Evolutionary conservation across 2,329 filamentous ascomycete genomes (phyloP), one percentile per base, ranked within the genome.

Genomic region (Hypoxylon sp.): DNA sequence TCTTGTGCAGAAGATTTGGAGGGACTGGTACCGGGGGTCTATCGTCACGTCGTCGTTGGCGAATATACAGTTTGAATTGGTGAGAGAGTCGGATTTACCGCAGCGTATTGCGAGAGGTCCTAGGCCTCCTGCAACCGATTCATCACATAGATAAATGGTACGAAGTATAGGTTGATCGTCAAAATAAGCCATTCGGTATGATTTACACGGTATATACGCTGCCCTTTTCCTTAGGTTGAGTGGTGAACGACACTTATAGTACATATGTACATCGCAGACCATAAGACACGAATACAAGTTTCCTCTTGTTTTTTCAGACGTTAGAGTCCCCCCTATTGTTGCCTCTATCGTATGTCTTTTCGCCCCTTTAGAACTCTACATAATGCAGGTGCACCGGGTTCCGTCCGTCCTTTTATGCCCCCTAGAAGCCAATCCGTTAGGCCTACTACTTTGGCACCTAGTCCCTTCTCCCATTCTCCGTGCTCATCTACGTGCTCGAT

Each of bases 401-500:
- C 75, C 3, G 71, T 31, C 2, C 76, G 72, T 19, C 83, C 81
- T 64, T 80, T 82, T 72, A 94, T 91, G 55, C 92, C 92, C 1
- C 94, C 94, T 42, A 98, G 84, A 70, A 99, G 82, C 95, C 96
- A 98, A 78, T 99, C 96, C 15, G 96, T 98, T 72, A 98, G 83
- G 13, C 92, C 94, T 15, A 98, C 93, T 19, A 99, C 92, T 76
- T 91, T 93, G 21, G 93, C 91, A 27, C 92, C 89, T n/a, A 91
- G 83, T 15, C 89, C 94, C 69, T 88, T 89, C 75, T 98, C 94
- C 89, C 92, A 97, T 67, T 93, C 89, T 42, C 91, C 89, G 15
- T 91, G 90, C 75, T 96, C 91, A 75, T 98, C 92, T 1, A 93
- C 92, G 81, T 97, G 93, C 81, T 99, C 96, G 75, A 99, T 98